These are phyloP conservation scores for Cordyceps militaris DNA, from an alignment of 2,329 filamentous ascomycete species.

Conservation along the genomic window DNA sequence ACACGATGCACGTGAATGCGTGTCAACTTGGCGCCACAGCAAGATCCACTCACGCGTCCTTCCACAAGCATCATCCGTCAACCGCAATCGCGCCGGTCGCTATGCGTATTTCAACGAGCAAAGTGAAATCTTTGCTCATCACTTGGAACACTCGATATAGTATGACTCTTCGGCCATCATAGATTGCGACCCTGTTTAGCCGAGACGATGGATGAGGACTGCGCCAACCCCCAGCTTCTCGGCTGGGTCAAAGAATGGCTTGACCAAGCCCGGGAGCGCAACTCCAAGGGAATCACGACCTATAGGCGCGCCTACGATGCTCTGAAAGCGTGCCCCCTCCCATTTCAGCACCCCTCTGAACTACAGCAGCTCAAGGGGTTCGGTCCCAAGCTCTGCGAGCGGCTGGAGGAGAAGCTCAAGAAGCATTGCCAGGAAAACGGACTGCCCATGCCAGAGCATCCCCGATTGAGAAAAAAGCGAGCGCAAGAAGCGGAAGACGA, in stretches of 20 bases:
- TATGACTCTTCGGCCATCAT: neutral
- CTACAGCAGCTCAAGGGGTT: conserved; percentile 67
- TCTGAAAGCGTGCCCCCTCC: conserved; percentile 65
- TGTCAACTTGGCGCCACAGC: neutral
- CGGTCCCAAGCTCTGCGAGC: conserved; percentile 62
- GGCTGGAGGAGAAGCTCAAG: conserved; percentile 55
- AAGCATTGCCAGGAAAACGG: conserved; percentile 60
- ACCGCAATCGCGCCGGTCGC: neutral
- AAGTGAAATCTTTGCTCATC: neutral
- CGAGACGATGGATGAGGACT: conserved; percentile 9
- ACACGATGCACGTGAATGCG: conserved; percentile 7
- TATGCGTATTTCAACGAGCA: neutral
- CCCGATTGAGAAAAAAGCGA: conserved; percentile 34
- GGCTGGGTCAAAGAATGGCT: conserved; percentile 73
- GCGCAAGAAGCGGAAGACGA: conserved; percentile 30
- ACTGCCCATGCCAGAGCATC: conserved; percentile 58
- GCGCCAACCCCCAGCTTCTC: conserved; percentile 62
- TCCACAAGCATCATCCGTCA: neutral
- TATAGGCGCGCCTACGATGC: conserved; percentile 73
- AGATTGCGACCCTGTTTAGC: neutral
- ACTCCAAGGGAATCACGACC: conserved; percentile 61
- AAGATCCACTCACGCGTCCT: conserved; percentile 1
- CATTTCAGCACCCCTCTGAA: conserved; percentile 65
- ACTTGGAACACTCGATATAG: neutral
- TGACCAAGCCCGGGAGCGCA: conserved; percentile 59